Conservation (phyloP, 2,329 filamentous ascomycete genomes). For the Paecilomyces dactylethromorphus region DNA sequence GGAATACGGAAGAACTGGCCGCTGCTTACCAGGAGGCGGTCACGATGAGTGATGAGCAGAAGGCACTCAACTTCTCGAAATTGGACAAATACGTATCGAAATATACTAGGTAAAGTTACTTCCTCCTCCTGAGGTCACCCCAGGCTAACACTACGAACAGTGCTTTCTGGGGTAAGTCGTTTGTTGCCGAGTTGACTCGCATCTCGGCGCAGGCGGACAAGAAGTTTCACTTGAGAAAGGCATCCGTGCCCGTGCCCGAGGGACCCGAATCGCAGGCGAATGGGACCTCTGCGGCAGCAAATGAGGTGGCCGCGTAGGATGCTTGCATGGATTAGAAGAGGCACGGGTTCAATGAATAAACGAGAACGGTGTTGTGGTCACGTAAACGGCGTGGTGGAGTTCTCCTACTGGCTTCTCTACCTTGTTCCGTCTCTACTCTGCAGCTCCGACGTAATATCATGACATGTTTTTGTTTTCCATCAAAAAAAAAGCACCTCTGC, state of each 20-base stretch:
- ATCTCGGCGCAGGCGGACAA: constrained; percentile 42
- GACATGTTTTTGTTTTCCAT: background rate
- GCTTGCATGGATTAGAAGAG: background rate
- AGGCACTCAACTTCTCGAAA: constrained; percentile 77
- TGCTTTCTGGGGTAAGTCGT: constrained; percentile 87
- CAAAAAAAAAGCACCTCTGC: background rate
- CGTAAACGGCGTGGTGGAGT: background rate
- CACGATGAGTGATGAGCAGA: constrained; percentile 81
- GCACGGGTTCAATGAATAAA: background rate
- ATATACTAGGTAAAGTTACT: constrained; percentile 63
- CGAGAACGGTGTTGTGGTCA: background rate
- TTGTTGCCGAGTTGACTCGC: constrained; percentile 70
- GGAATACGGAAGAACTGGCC: constrained; percentile 94
- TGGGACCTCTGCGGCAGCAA: constrained; percentile 6
- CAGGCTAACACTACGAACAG: constrained; percentile 31
- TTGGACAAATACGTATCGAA: constrained; percentile 90
- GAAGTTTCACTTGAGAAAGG: constrained; percentile 28
- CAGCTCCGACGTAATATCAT: background rate
- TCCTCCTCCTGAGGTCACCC: background rate
- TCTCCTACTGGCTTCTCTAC: background rate
- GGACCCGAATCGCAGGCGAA: constrained; percentile 9
- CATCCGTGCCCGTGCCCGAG: constrained; percentile 9
- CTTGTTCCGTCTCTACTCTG: background rate
- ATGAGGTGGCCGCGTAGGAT: background rate
- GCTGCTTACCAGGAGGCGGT: constrained; percentile 89